A percentile compares a stretch with the other conserved stretches of the same genome.
These are phyloP conservation scores for Lagenaria siceraria DNA, from an alignment of 306 rosid species.

Conservation along the genomic window DNA sequence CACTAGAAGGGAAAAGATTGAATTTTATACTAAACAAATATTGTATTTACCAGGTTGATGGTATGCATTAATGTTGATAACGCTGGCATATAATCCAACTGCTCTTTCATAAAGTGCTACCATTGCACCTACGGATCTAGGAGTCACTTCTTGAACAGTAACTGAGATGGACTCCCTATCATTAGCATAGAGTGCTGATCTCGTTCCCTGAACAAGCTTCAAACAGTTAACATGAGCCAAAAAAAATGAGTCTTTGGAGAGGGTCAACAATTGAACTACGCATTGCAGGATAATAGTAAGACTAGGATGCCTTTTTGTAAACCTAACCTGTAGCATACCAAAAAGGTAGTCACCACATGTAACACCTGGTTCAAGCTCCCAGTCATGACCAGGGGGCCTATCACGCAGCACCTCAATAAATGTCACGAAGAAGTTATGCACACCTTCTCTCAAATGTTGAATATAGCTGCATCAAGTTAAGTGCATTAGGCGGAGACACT, in stretches of 20 bases:
- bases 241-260: background rate
- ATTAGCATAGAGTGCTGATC: slow-evolving; percentile 81
- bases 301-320: background rate
- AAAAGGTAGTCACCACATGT: slow-evolving; percentile 98
- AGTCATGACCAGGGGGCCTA: slow-evolving; percentile 99
- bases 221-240: background rate
- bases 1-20: background rate
- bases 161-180: slow-evolving; percentile 76
- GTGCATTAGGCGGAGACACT: background rate
- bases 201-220: slow-evolving; percentile 63
- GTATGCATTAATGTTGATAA: slow-evolving; percentile 83
- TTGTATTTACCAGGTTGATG: slow-evolving; percentile 81
- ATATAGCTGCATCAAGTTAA: slow-evolving; percentile 48
- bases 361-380: slow-evolving; percentile 99
- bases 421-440: slow-evolving; percentile 86
- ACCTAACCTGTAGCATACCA: slow-evolving; percentile 91
- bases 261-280: slow-evolving; percentile 1
- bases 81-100: slow-evolving; percentile 86
- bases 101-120: slow-evolving; percentile 93
- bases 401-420: slow-evolving; percentile 93
- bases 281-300: background rate
- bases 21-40: background rate
- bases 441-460: slow-evolving; percentile 96
- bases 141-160: slow-evolving; percentile 85
- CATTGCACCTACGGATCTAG: slow-evolving; percentile 85